A percentile compares a stretch with the other conserved stretches of the same genome.
Evolutionary conservation across 352 stramenopile species (phyloP).

Genomic region (Pythium sp.): DNA sequence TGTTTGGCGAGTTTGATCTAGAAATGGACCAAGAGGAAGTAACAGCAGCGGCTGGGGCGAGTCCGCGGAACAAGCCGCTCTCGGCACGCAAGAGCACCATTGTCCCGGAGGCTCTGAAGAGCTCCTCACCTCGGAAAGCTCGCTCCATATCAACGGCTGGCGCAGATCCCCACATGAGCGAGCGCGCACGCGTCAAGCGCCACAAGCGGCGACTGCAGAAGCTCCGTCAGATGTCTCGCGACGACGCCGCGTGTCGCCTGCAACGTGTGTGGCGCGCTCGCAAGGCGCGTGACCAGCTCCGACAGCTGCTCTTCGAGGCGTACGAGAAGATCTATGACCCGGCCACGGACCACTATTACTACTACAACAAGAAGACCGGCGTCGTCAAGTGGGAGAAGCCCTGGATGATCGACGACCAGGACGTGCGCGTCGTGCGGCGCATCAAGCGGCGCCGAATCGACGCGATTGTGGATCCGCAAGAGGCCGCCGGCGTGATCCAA

Average conservation of each 20-base stretch:
- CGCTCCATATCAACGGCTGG: constrained; percentile 5
- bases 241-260: constrained; percentile 52
- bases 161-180: constrained; percentile 32
- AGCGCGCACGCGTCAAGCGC: constrained; percentile 55
- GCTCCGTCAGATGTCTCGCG: constrained; percentile 46
- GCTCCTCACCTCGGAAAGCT: neutral
- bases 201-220: constrained; percentile 62
- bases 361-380: constrained; percentile 74
- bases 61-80: constrained; percentile 9
- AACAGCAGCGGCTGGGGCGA: neutral
- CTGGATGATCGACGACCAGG: constrained; percentile 36
- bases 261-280: constrained; percentile 49
- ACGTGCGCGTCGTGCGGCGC: constrained; percentile 38
- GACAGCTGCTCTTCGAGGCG: constrained; percentile 36
- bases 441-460: constrained; percentile 43
- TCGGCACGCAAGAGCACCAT: constrained; percentile 15
- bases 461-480: constrained; percentile 37
- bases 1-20: constrained; percentile 56
- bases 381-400: constrained; percentile 66
- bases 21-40: constrained; percentile 24
- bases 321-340: constrained; percentile 81
- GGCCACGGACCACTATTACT: constrained; percentile 60
- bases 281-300: constrained; percentile 38
- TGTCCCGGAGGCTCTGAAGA: neutral
- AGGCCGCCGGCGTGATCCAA: constrained; percentile 41